phyloP scores from a whole-genome alignment of 2,329 filamentous ascomycete species.

The Phaeophleospora eucalypticola region DNA sequence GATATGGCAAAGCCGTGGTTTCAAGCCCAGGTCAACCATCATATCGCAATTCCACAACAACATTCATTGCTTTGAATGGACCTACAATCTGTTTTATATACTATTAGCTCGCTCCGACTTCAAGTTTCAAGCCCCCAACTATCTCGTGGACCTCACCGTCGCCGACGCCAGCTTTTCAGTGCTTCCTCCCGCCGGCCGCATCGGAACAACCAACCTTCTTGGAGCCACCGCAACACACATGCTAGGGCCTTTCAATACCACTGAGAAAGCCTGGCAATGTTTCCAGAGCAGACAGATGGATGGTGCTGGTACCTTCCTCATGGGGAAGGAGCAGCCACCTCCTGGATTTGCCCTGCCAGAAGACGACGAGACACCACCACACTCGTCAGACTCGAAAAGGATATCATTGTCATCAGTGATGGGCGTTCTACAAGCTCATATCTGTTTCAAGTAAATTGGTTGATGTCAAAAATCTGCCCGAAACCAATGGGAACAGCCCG shows the following conservation, averaged over 20 bases:
- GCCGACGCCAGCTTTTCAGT: background rate
- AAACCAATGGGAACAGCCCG: background rate
- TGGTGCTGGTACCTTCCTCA: background rate
- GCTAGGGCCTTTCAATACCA: background rate
- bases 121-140: background rate
- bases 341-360: background rate
- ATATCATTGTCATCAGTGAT: background rate
- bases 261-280: background rate
- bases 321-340: background rate
- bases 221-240: background rate
- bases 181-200: background rate
- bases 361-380: background rate
- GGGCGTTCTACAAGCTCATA: conserved; percentile 1
- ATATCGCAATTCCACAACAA: background rate
- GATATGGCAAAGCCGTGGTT: background rate
- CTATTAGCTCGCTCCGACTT: background rate
- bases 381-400: background rate
- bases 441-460: background rate
- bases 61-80: background rate
- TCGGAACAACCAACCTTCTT: background rate
- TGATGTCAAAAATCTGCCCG: background rate
- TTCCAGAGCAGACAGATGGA: background rate
- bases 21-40: background rate
- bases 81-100: background rate
- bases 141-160: background rate